Conservation (phyloP, 2,329 filamentous ascomycete species). For the Botrytis porri region DNA sequence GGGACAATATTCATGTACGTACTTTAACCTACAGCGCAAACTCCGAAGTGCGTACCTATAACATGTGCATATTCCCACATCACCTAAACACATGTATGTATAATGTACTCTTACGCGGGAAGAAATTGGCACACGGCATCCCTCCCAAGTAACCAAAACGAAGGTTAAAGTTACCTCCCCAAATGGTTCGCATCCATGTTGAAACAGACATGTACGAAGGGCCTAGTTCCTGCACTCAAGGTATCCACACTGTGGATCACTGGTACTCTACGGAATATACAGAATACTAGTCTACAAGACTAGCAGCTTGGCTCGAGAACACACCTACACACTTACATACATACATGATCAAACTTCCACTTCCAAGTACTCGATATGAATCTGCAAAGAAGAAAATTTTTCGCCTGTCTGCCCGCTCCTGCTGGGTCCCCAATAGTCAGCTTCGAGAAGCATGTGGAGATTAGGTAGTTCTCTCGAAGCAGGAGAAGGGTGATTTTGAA, state of each 20-base stretch:
- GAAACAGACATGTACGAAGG: neutral
- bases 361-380: neutral
- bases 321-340: neutral
- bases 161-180: neutral
- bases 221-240: neutral
- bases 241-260: neutral
- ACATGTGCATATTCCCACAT: neutral
- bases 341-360: neutral
- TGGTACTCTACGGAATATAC: neutral
- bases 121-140: neutral
- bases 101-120: neutral
- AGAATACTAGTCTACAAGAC: neutral
- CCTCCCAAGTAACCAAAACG: neutral
- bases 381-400: constrained; percentile 7
- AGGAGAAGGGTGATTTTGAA: neutral
- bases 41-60: neutral
- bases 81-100: neutral
- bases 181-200: neutral
- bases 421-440: neutral
- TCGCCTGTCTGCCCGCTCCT: neutral
- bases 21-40: neutral
- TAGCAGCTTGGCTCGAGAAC: constrained; percentile 1
- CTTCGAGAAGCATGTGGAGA: constrained; percentile 9
- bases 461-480: neutral
- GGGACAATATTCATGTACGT: neutral